Base-by-base conservation (phyloP, 192 early-diverging fungal species). In the Helicostylum pulchrum region DNA sequence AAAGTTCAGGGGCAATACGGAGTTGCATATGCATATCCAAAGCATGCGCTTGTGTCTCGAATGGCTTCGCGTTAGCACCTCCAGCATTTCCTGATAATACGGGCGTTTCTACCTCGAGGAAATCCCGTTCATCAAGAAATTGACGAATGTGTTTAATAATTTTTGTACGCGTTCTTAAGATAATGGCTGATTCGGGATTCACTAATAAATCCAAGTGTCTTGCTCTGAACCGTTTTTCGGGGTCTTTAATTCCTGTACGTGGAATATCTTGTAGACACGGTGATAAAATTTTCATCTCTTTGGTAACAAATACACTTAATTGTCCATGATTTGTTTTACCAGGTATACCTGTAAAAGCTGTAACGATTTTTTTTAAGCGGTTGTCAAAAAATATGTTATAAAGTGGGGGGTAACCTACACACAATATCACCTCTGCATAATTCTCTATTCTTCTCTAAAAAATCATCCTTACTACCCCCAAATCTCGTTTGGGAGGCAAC, bases 51-150 rank as follows among this genome's bases (percentile, higher is more conserved):
- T 70, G 72, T 1, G 92, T 95, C 0, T 70, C 62, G 57, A 95
- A 95, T 10, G 93, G 93, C 59, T 78, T 77, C 7, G 93, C 93
- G 59, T 85, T 88, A 2, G 93, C 93, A 20, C 93, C 93, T 19
- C 92, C 92, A 3, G 83, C 87, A 14, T 83, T 79, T 0, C 85
- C 67, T 2, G 85, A 86, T 15, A 95, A 71, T 15, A 94, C 75
- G 0, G 93, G 93, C 9, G 93, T 95, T 64, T 95, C 93, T 0
- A 93, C 91, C 65, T 95, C 93, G 8, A 91, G 50, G 72, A 95
- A 95, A 8, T 72, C 77, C 4, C 85, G 75, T 26, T 59, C 47
- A 49, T 88, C 83, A 10, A 95, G 68, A 61, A 83, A 93, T 9
- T 61, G 12, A 7, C 92, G 81, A 8, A 94, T 80, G 59, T 77